Evolutionary conservation across 306 rosid genomes (phyloP).

Genomic region (Dryas alaskensis): DNA sequence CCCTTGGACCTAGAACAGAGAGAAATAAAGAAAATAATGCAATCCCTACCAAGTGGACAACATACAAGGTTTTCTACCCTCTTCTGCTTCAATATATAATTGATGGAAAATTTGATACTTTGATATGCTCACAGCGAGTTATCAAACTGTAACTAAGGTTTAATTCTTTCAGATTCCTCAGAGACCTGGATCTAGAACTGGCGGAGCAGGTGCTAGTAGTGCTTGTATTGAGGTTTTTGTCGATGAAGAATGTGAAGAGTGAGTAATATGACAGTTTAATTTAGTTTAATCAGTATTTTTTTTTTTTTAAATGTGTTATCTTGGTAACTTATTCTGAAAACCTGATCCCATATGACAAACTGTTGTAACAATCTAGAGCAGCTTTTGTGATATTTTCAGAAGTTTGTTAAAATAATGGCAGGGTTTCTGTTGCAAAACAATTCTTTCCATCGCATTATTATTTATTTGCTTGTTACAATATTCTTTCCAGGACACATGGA

Average conservation of each 20-base stretch:
- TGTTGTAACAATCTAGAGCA: neutral
- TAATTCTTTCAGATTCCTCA: conserved; percentile 67
- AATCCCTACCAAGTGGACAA: conserved; percentile 73
- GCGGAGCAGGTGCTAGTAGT: conserved; percentile 42
- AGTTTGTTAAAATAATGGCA: too few species aligned
- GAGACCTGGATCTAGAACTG: conserved; percentile 48
- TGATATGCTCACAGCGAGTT: neutral
- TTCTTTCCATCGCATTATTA: neutral
- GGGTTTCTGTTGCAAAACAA: conserved; percentile 6
- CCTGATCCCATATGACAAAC: neutral
- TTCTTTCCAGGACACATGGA: conserved; percentile 34
- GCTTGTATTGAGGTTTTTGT: conserved; percentile 69
- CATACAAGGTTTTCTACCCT: conserved; percentile 53
- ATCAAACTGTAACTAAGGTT: neutral
- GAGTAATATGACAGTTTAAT: conserved; percentile 28
- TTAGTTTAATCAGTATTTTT: neutral
- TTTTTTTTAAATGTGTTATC: neutral
- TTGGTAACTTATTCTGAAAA: neutral
- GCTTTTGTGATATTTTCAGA: too few species aligned
- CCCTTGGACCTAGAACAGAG: conserved; percentile 76
- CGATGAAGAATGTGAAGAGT: conserved; percentile 78
- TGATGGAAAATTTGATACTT: neutral
- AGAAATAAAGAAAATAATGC: conserved; percentile 85
- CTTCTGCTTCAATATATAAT: neutral
- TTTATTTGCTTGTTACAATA: neutral